phyloP scores from a whole-genome alignment of 2,329 filamentous ascomycete species.

The Leptographium radiaticola region DNA sequence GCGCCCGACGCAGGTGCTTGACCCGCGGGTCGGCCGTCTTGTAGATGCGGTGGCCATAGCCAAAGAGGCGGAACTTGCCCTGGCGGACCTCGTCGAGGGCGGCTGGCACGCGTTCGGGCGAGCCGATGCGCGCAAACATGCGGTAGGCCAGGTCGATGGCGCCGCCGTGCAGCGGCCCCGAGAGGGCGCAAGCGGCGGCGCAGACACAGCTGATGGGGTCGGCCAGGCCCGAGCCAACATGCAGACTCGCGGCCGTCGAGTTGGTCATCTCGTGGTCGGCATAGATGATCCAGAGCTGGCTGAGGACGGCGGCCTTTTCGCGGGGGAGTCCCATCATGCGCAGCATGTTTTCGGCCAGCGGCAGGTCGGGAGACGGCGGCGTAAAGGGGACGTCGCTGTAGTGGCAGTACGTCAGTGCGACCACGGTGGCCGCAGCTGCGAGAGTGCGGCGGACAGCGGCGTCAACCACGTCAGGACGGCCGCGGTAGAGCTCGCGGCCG shows the following conservation, averaged over 20 bases:
- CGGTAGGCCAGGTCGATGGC: conserved; percentile 44
- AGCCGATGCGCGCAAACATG: conserved; percentile 37
- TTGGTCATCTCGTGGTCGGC: conserved; percentile 48
- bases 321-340: background rate
- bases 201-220: conserved; percentile 42
- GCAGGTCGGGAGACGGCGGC: background rate
- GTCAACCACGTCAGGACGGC: background rate
- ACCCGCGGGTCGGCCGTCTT: conserved; percentile 38
- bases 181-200: conserved; percentile 37
- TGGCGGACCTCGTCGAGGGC: conserved; percentile 37
- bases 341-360: background rate
- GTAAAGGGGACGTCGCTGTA: background rate
- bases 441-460: background rate
- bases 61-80: conserved; percentile 37
- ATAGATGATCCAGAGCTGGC: conserved; percentile 41
- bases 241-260: conserved; percentile 40
- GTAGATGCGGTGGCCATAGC: conserved; percentile 42
- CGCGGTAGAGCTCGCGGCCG: background rate
- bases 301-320: conserved; percentile 34
- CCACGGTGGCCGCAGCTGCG: background rate
- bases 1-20: background rate
- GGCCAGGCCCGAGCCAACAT: conserved; percentile 41
- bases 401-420: background rate
- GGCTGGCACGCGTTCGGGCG: conserved; percentile 33
- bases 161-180: conserved; percentile 46